Percentiles rank a stretch among this genome's conserved stretches.
Conservation (phyloP, 2,329 filamentous ascomycete genomes). For the Didymella segeticola region DNA sequence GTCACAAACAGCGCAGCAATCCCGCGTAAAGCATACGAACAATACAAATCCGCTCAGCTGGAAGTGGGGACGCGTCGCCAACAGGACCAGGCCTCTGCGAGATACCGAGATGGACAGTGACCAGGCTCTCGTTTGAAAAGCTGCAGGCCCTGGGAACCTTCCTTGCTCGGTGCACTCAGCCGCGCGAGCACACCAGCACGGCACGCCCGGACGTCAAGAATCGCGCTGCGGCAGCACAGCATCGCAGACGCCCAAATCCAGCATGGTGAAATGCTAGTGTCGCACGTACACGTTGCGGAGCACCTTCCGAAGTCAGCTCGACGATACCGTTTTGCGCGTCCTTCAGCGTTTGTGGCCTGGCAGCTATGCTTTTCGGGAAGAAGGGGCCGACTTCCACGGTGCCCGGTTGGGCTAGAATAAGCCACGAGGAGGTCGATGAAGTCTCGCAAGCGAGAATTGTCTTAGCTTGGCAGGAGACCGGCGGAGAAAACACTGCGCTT, state of each 20-base stretch:
- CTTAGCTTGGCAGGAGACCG: background rate
- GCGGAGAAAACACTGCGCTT: background rate
- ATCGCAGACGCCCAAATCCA: background rate
- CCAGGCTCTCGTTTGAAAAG: background rate
- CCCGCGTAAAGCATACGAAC: background rate
- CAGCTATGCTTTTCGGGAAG: constrained; percentile 5
- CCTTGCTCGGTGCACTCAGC: background rate
- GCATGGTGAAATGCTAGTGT: background rate
- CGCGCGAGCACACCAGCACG: background rate
- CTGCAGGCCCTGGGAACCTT: background rate
- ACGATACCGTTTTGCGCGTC: constrained; percentile 6
- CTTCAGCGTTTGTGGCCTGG: background rate
- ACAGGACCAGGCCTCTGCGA: background rate
- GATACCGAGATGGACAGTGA: background rate
- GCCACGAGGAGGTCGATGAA: background rate
- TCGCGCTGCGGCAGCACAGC: background rate
- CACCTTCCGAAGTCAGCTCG: background rate
- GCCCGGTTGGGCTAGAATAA: background rate
- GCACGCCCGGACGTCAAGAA: constrained; percentile 1
- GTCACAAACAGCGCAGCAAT: constrained; percentile 1
- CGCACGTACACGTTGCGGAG: constrained; percentile 12
- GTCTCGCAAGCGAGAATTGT: constrained; percentile 1
- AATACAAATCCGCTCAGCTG: background rate
- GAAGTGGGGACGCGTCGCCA: constrained; percentile 1
- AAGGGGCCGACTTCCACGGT: constrained; percentile 1